Percentiles rank a stretch among this genome's conserved stretches.
Conservation (phyloP, 2,329 filamentous ascomycete genomes). For the Sporothrix sp. region DNA sequence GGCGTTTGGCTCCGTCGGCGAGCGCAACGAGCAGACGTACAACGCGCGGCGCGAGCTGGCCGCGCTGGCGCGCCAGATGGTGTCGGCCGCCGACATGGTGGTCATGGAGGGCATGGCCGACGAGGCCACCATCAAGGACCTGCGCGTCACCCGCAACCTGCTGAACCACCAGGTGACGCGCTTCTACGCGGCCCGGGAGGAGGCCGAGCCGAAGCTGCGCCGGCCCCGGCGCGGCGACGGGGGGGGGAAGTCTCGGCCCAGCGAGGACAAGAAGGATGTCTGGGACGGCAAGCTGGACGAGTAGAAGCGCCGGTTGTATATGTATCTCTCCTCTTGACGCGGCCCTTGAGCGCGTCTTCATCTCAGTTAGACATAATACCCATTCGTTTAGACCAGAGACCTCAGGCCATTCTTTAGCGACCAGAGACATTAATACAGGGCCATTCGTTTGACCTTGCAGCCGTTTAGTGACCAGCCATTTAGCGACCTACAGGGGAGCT, state of each 20-base stretch:
- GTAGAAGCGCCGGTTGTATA: no score
- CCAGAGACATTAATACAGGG: no score
- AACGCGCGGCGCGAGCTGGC: constrained; percentile 33
- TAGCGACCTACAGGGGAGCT: no score
- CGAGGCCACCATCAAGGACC: constrained; percentile 22
- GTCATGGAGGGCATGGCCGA: constrained; percentile 32
- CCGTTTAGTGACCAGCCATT: no score
- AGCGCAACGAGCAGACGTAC: constrained; percentile 18
- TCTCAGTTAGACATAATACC: no score
- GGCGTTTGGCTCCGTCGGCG: constrained; percentile 8
- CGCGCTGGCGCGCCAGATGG: constrained; percentile 37
- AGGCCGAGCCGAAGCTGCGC: constrained; percentile 12
- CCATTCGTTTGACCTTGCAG: no score
- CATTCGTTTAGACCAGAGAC: no score
- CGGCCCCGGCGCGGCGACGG: background rate
- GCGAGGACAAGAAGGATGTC: background rate
- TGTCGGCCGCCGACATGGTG: constrained; percentile 36
- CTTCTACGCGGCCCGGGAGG: constrained; percentile 18
- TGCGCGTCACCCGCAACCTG: constrained; percentile 25
- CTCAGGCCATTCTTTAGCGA: no score
- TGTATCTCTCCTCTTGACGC: no score
- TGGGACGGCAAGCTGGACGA: no score
- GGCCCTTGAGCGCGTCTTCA: no score
- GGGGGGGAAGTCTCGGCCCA: background rate
- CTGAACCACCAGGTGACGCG: constrained; percentile 25